Base-by-base conservation (phyloP, 352 stramenopile species). In the Globisporangium sylvaticum region DNA sequence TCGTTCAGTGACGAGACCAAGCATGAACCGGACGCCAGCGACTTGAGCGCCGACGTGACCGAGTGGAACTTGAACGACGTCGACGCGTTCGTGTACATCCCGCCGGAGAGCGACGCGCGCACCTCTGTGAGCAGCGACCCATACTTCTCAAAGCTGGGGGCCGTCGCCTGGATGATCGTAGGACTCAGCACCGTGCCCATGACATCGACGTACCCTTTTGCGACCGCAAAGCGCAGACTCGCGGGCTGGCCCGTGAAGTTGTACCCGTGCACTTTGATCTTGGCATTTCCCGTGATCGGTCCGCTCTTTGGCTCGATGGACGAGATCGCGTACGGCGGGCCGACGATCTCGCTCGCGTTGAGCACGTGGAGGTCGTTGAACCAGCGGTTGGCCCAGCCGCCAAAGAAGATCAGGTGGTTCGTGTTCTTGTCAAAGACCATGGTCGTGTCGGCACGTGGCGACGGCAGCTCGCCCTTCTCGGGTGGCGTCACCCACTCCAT, bases 301-400 rank as follows among this genome's bases (percentile, higher is more conserved):
- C 96, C 97, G 55, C 90, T 91, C n/a, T 75, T 83, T 32, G 96
- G 95, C 62, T 90, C 80, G 44, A 98, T 96, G 1, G 77, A 79
- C 7, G 87, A 91, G 52, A 99, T 94, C 4, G 95, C 96, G 77
- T 99, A 99, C 7, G 96, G 96, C 31, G 96, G 97, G 3, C 97
- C 97, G 18, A 99, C 93, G 50, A 99, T 96, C 69, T 98, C 92
- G 50, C 78, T 91, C 20, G 97, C 96, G 54, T 98, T 96, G 27
- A 98, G 96, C 0, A 97, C 80, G 65, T 94, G 83, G 22, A 98
- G 78, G 53, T 98, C 90, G 62, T 95, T 92, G 66, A 97, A 96
- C 96, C 96, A 99, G 50, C 89, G 89, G 62, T 98, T 98, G 4
- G 94, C 94, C 97, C 97, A 99, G 34, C 96, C 97, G 29, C 97